Conservation (phyloP, 169 alveolate genomes). For the Pseudocohnilembus persalinus region DNA sequence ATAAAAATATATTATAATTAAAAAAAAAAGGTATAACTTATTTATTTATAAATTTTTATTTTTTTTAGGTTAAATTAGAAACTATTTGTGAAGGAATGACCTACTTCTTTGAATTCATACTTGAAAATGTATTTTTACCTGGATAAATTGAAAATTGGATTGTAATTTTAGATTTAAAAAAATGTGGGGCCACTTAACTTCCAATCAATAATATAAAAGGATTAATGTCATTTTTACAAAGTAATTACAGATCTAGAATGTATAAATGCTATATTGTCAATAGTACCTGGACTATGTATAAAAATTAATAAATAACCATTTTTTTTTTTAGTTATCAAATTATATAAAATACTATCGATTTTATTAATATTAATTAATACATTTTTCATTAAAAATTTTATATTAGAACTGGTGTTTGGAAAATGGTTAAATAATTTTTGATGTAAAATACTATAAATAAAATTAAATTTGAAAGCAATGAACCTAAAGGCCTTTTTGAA, state of each 20-base stretch:
- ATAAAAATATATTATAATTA: not conserved
- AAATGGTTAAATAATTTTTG: slow-evolving; percentile 9
- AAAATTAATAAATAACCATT: too few relatives aligned
- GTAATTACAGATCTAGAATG: slow-evolving; percentile 19
- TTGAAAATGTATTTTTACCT: slow-evolving; percentile 6
- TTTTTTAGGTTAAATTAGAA: not conserved
- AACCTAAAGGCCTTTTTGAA: not conserved
- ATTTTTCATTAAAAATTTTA: too few relatives aligned
- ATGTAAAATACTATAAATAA: slow-evolving; percentile 13
- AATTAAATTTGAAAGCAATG: not conserved
- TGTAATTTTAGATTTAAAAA: slow-evolving; percentile 11
- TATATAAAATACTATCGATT: too few relatives aligned
- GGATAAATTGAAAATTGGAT: slow-evolving; percentile 32
- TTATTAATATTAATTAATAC: too few relatives aligned
- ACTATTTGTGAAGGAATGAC: slow-evolving; percentile 8
- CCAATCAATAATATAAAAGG: not conserved
- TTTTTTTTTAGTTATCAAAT: too few relatives aligned
- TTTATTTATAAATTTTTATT: not conserved
- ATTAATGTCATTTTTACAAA: slow-evolving; percentile 5
- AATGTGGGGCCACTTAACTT: not conserved
- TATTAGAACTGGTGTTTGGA: not conserved
- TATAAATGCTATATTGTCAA: slow-evolving; percentile 11
- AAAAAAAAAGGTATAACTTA: not conserved
- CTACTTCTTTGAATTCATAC: slow-evolving; percentile 19
- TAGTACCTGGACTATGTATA: slow-evolving; percentile 10